Conservation (phyloP, 345 rosid genomes). For the Turritis glabra region DNA sequence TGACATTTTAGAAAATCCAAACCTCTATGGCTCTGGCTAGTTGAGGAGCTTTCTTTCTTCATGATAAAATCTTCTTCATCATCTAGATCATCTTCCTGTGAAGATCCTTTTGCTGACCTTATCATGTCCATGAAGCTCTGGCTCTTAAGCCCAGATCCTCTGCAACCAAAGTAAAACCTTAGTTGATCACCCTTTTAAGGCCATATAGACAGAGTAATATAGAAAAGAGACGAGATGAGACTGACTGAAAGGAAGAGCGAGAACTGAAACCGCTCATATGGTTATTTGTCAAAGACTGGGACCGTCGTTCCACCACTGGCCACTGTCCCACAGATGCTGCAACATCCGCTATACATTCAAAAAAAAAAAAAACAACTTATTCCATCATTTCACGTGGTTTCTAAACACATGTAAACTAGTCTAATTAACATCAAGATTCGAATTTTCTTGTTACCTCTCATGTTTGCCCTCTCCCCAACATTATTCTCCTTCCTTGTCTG, state of each 20-base stretch:
- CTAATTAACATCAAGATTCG: constrained; percentile 1
- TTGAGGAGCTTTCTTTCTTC: constrained; percentile 69
- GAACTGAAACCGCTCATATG: constrained; percentile 63
- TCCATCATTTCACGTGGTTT: neutral
- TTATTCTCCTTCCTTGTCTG: constrained; percentile 88
- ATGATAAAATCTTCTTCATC: constrained; percentile 74
- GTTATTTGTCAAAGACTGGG: constrained; percentile 61
- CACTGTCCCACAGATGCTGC: constrained; percentile 56
- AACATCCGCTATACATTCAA: constrained; percentile 36
- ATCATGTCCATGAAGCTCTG: constrained; percentile 95
- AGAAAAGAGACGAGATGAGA: constrained; percentile 26
- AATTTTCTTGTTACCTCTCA: constrained; percentile 24
- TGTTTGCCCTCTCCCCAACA: constrained; percentile 46
- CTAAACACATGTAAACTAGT: neutral
- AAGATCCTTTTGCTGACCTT: constrained; percentile 65
- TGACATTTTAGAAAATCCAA: neutral
- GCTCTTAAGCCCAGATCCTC: constrained; percentile 60
- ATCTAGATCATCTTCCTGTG: constrained; percentile 64
- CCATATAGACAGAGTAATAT: neutral
- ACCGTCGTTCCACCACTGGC: constrained; percentile 54
- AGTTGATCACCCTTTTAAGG: constrained; percentile 6
- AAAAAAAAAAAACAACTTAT: neutral
- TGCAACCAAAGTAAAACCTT: constrained; percentile 34
- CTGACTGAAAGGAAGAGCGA: constrained; percentile 73
- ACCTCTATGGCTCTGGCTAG: constrained; percentile 57